These are phyloP conservation scores for Phytophthora constricta DNA, from an alignment of 352 stramenopile species.

Conservation along the genomic window DNA sequence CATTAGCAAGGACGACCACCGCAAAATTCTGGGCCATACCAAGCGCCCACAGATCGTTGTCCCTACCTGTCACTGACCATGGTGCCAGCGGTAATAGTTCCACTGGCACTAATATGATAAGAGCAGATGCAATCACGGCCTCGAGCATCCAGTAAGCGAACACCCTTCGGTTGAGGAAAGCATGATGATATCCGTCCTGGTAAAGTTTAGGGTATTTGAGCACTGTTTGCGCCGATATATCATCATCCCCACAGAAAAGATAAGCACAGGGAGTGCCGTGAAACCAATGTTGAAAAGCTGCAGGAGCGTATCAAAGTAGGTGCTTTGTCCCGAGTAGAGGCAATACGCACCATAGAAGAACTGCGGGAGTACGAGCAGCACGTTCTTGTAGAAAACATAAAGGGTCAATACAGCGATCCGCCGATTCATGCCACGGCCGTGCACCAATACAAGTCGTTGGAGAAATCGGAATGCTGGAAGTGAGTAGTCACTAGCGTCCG, in stretches of 20 bases:
- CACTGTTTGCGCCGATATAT: constrained; percentile 54
- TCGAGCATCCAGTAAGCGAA: constrained; percentile 72
- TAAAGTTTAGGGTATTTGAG: constrained; percentile 62
- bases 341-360: constrained; percentile 80
- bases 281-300: constrained; percentile 87
- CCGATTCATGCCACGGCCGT: constrained; percentile 83
- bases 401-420: constrained; percentile 70
- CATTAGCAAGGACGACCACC: constrained; percentile 64
- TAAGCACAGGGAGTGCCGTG: constrained; percentile 73
- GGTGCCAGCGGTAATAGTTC: constrained; percentile 50
- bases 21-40: constrained; percentile 71
- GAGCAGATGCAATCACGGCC: constrained; percentile 49
- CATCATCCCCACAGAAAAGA: constrained; percentile 68
- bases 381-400: constrained; percentile 92
- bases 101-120: constrained; percentile 57
- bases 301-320: constrained; percentile 79
- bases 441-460: constrained; percentile 84
- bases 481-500: constrained; percentile 91
- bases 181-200: constrained; percentile 52
- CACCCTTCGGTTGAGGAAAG: constrained; percentile 54
- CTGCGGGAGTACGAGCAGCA: constrained; percentile 78
- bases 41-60: constrained; percentile 76
- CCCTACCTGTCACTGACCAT: constrained; percentile 52
- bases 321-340: constrained; percentile 79
- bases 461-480: constrained; percentile 90